These are phyloP conservation scores for Chrysanthemum seticuspe DNA, from an alignment of 129 eudicot genomes.

Conservation along the genomic window DNA sequence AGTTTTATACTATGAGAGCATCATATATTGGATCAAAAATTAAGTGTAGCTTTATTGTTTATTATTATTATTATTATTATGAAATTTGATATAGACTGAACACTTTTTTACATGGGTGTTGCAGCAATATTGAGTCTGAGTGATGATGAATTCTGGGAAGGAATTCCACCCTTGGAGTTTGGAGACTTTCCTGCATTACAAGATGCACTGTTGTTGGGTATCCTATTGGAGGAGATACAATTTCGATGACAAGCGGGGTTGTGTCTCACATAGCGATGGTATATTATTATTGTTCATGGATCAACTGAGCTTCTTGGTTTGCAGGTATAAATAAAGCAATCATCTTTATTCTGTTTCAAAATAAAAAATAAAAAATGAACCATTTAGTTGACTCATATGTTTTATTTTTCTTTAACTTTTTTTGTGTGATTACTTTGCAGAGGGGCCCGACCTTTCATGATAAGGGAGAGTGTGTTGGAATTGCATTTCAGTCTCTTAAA, in stretches of 20 bases:
- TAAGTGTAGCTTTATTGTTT: background rate
- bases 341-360: background rate
- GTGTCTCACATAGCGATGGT: constrained; percentile 62
- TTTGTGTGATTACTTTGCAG: constrained; percentile 32
- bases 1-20: background rate
- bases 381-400: background rate
- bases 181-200: constrained; percentile 63
- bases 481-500: constrained; percentile 68
- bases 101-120: constrained; percentile 4
- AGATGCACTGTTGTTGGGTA: constrained; percentile 68
- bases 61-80: background rate
- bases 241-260: constrained; percentile 61
- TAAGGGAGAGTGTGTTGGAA: constrained; percentile 58
- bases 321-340: constrained; percentile 31
- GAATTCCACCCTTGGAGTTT: constrained; percentile 50
- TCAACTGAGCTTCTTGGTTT: constrained; percentile 68
- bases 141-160: constrained; percentile 65
- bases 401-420: background rate
- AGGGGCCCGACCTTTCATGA: constrained; percentile 63
- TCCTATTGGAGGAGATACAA: constrained; percentile 65
- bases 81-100: background rate
- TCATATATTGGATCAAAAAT: background rate
- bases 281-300: constrained; percentile 55
- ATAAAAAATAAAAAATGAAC: background rate
- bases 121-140: constrained; percentile 55